Evolutionary conservation across 768 basidiomycete genomes (phyloP), one percentile per base, ranked within the genome.

Genomic region (Sporobolomyces pararoseus): DNA sequence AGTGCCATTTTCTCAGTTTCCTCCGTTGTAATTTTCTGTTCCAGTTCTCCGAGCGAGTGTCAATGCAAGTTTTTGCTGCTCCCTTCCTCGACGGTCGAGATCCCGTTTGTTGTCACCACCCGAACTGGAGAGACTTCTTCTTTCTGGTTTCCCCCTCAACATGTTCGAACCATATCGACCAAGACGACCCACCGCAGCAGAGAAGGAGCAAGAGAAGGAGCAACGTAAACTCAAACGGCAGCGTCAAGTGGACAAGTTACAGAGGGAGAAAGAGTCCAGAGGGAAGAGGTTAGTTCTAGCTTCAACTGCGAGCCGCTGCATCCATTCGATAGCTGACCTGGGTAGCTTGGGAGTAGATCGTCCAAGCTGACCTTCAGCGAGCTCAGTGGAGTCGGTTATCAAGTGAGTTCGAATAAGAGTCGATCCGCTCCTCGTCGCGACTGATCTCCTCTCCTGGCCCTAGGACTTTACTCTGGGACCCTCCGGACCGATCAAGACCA

Each of bases 401-500:
- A 46, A 35, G 68, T 70, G 5, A 29, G 63, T 10, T 49, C 31
- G 21, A 3, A 23, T 6, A 29, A 35, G 5, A 21, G 9, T 17
- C 10, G 37, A n/a, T 2, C 7, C 52, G 59, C 32, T n/a, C 29
- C 57, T 60, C 57, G 57, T 37, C 67, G 66, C 60, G 66, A 46
- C 42, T 52, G 32, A 32, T 17, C 10, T 17, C 35, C 12, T 7
- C 5, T 27, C 59, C n/a, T n/a, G n/a, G n/a, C n/a, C n/a, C n/a
- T n/a, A 70, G 69, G 69, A 70, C 53, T 65, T 39, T 25, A 57
- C 46, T 27, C 59, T 70, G 10, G 69, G 69, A 31, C 51, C 52
- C 0, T 62, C 59, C 4, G 25, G 7, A 3, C 7, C 19, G 5
- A 5, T 14, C 35, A 55, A 29, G 17, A 31, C 51, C 16, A 58